These are phyloP conservation scores for Chrysanthemum lavandulifolium DNA, from an alignment of 129 eudicot genomes.

Conservation along the genomic window DNA sequence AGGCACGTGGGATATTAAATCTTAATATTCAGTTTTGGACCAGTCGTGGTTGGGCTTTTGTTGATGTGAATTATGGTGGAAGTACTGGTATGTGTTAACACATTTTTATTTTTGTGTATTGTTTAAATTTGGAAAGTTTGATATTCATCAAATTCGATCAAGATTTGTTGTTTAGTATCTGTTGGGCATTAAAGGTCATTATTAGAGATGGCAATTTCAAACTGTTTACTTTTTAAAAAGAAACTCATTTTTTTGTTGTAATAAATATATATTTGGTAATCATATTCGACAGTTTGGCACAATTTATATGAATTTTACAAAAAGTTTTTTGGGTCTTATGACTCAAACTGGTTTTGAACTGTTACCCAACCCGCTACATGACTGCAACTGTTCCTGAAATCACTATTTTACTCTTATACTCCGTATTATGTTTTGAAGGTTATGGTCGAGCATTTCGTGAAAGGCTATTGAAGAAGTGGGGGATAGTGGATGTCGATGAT, in stretches of 20 bases:
- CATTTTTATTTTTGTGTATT: conserved; percentile 1
- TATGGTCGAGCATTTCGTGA: conserved; percentile 94
- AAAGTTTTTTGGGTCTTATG: background rate
- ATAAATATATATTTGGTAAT: background rate
- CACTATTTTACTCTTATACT: background rate
- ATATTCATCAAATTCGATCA: too few relatives aligned
- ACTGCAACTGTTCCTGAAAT: conserved; percentile 15
- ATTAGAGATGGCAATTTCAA: too few relatives aligned
- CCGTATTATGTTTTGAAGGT: conserved; percentile 47
- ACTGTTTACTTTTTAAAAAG: too few relatives aligned
- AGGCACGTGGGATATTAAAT: conserved; percentile 80
- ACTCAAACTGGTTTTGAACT: background rate
- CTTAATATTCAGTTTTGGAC: conserved; percentile 93
- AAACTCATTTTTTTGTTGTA: background rate
- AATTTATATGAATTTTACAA: background rate
- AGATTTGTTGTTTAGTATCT: too few relatives aligned
- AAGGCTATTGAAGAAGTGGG: conserved; percentile 84
- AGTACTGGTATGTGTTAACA: conserved; percentile 61
- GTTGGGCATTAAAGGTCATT: too few relatives aligned
- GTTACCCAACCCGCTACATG: background rate
- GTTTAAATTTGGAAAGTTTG: background rate
- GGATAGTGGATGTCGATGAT: conserved; percentile 86
- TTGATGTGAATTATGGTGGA: conserved; percentile 99
- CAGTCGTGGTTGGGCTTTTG: conserved; percentile 99
- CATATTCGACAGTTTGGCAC: background rate